A percentile compares a stretch with the other conserved stretches of the same genome.
These are phyloP conservation scores for Ananas comosus DNA, from an alignment of 176 grass and related monocot genomes.

Conservation along the genomic window DNA sequence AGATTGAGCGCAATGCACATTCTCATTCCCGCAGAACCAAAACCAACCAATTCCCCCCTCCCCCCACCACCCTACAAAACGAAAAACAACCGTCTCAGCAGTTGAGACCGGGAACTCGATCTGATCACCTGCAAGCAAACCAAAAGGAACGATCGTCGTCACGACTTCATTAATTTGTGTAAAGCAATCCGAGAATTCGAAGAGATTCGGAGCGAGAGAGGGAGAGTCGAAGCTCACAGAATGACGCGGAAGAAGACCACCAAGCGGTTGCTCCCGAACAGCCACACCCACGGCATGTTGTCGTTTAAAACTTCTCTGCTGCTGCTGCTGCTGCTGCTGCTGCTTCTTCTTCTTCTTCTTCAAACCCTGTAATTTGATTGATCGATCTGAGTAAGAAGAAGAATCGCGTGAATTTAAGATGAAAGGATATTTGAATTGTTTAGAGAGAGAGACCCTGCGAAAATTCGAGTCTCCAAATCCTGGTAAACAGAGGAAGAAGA, in stretches of 20 bases:
- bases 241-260: conserved; percentile 27
- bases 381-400: neutral
- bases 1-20: conserved; percentile 34
- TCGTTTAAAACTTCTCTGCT: no score
- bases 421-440: neutral
- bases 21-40: conserved; percentile 14
- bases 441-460: conserved; percentile 8
- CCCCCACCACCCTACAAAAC: no score
- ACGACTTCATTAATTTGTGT: neutral
- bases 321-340: neutral
- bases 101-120: neutral
- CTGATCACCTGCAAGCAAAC: conserved; percentile 10
- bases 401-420: conserved; percentile 9
- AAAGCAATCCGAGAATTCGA: neutral
- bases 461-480: conserved; percentile 11
- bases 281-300: conserved; percentile 36
- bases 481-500: neutral
- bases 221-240: conserved; percentile 21
- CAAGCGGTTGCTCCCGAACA: neutral
- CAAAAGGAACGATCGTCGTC: neutral
- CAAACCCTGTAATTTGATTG: neutral
- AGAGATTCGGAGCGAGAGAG: neutral
- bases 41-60: neutral
- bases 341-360: neutral
- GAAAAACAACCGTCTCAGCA: neutral